Evolutionary conservation across 352 stramenopile genomes (phyloP).

Genomic region (Blastocystis hominis): DNA sequence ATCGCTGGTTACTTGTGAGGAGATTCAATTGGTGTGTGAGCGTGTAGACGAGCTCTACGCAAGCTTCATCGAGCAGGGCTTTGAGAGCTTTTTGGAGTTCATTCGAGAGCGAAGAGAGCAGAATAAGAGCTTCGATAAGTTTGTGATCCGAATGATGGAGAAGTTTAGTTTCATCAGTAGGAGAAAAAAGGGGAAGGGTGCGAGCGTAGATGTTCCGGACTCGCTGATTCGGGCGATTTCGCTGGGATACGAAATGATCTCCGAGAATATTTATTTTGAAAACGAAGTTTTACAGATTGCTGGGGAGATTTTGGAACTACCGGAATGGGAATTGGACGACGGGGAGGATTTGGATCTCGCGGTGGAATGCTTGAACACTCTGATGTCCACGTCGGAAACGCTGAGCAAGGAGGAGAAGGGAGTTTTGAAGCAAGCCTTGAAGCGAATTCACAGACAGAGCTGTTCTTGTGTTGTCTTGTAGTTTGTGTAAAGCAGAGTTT

Average conservation of each 20-base stretch:
- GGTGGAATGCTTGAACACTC: background rate
- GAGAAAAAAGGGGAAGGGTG: background rate
- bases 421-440: background rate
- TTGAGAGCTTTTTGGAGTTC: background rate
- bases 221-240: constrained; percentile 3
- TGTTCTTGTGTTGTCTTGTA: constrained; percentile 13
- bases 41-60: background rate
- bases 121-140: background rate
- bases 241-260: constrained; percentile 2
- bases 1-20: background rate
- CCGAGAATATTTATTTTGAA: constrained; percentile 25
- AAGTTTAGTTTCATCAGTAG: background rate
- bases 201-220: background rate
- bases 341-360: background rate
- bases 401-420: background rate
- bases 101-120: background rate
- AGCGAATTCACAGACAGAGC: background rate
- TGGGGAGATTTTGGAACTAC: constrained; percentile 13
- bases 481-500: background rate
- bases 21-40: background rate
- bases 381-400: background rate
- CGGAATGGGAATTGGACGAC: background rate
- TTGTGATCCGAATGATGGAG: constrained; percentile 51
- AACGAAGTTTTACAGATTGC: constrained; percentile 18
- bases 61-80: background rate